phyloP scores from a whole-genome alignment of 139 green algal species.

The Coelastrella sp. region DNA sequence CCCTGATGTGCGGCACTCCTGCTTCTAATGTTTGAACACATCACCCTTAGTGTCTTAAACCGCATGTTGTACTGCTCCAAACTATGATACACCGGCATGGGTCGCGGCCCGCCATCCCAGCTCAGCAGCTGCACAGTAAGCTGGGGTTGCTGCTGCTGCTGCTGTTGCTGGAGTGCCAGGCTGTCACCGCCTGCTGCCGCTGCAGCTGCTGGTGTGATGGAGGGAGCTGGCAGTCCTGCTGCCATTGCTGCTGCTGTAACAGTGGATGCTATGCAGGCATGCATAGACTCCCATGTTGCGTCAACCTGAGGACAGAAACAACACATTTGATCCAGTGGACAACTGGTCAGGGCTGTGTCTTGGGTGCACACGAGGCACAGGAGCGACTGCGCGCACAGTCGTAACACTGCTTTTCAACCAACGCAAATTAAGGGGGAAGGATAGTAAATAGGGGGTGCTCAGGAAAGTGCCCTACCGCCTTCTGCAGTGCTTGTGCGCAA shows the following conservation, averaged over 20 bases:
- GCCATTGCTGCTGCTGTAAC: neutral
- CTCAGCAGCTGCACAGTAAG: conserved; percentile 21
- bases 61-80: conserved; percentile 35
- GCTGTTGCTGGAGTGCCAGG: neutral
- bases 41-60: conserved; percentile 29
- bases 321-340: neutral
- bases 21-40: conserved; percentile 1
- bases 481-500: too few species aligned
- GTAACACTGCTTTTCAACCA: too few species aligned
- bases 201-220: neutral
- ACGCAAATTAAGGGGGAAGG: too few species aligned
- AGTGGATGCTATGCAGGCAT: neutral
- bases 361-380: neutral
- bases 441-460: too few species aligned
- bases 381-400: neutral
- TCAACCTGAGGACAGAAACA: neutral
- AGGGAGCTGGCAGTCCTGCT: neutral
- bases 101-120: conserved; percentile 20
- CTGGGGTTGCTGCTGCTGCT: conserved; percentile 2
- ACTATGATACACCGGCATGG: neutral
- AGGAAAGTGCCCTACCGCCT: too few species aligned
- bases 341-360: neutral
- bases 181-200: too few species aligned
- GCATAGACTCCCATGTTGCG: conserved; percentile 15
- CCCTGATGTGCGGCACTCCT: neutral